Evolutionary conservation across 78 protist species (phyloP).

Genomic region (Dictyostelium capitatum): DNA sequence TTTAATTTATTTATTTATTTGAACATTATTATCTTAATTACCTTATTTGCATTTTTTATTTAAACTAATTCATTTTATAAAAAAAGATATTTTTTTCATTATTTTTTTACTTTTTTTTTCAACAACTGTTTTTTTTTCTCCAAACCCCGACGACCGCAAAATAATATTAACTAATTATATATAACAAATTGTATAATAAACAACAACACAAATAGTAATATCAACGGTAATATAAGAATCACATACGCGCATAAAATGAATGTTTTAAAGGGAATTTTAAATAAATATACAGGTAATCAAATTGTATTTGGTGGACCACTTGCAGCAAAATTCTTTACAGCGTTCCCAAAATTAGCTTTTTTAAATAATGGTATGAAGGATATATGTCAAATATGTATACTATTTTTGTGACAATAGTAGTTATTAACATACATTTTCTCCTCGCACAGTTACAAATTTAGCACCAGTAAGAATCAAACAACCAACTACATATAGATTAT

Average conservation of each 20-base stretch:
- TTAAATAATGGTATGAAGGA: conserved; percentile 41
- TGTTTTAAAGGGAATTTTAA: background rate
- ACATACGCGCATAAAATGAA: conserved; percentile 13
- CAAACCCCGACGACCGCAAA: background rate
- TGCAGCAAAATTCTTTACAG: background rate
- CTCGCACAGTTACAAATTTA: conserved; percentile 50
- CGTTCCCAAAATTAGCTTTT: conserved; percentile 38
- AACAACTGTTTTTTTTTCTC: background rate
- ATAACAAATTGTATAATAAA: background rate
- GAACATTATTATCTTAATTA: too few species aligned
- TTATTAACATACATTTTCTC: background rate
- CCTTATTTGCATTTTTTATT: too few species aligned
- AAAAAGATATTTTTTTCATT: background rate
- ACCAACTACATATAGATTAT: too few species aligned
- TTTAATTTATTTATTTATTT: too few species aligned
- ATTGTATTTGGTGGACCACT: background rate
- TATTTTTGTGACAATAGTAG: too few species aligned
- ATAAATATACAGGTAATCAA: conserved; percentile 44
- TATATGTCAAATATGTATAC: background rate
- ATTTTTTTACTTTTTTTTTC: background rate
- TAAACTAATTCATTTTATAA: too few species aligned
- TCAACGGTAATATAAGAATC: background rate
- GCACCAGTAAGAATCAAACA: conserved; percentile 49
- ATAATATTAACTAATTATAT: too few species aligned
- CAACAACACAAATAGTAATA: background rate